A percentile compares a stretch with the other conserved stretches of the same genome.
phyloP scores from a whole-genome alignment of 495 filamentous ascomycete genomes.

The Usnea hakonensis region DNA sequence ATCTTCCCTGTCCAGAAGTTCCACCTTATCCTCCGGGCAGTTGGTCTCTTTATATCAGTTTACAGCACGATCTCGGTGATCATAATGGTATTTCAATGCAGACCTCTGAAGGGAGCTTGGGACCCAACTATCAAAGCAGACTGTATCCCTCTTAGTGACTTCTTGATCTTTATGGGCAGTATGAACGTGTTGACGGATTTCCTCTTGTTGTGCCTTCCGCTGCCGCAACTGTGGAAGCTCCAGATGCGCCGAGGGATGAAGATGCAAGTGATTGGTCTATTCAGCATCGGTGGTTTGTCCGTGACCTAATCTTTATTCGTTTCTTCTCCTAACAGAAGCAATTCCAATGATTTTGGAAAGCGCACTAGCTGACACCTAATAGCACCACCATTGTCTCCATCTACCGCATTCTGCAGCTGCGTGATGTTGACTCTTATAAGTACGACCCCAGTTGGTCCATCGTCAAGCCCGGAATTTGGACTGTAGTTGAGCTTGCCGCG shows the following conservation, averaged over 20 bases:
- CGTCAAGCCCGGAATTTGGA: neutral
- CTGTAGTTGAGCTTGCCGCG: neutral
- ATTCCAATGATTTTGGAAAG: too few species aligned
- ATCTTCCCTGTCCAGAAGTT: slow-evolving; percentile 6
- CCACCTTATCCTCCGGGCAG: neutral
- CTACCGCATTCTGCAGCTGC: neutral
- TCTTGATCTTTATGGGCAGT: neutral
- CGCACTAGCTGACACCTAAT: too few species aligned
- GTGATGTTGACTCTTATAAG: neutral
- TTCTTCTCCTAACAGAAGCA: too few species aligned
- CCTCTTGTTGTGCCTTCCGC: neutral
- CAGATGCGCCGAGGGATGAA: slow-evolving; percentile 2
- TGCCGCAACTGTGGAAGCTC: slow-evolving; percentile 7
- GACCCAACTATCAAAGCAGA: neutral
- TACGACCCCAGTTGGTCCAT: neutral
- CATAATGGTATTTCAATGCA: slow-evolving; percentile 3
- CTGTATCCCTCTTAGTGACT: neutral
- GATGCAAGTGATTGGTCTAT: slow-evolving; percentile 6
- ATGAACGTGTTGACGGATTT: slow-evolving; percentile 12
- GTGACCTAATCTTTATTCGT: too few species aligned
- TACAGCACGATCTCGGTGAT: neutral
- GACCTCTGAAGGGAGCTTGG: neutral
- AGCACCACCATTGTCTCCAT: neutral
- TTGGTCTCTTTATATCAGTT: neutral
- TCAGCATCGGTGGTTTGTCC: slow-evolving; percentile 10